Base-by-base conservation (phyloP, 345 rosid genomes). In the Rubroshorea leprosula region DNA sequence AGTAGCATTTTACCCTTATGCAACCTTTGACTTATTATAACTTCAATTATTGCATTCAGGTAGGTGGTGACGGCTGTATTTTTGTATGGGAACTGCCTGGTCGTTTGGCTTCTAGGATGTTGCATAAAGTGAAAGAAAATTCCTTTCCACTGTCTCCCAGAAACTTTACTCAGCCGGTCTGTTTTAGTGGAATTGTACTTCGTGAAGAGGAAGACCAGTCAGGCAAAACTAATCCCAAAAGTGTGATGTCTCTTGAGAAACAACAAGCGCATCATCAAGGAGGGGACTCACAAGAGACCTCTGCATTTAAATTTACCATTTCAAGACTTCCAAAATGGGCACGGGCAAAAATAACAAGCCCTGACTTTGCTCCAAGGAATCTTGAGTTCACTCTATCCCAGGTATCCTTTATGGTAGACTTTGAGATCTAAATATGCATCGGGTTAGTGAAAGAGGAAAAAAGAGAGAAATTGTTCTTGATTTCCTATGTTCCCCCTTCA, bases 251-350 rank as follows among this genome's bases (percentile, higher is more conserved):
- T 16, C 61, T 51, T 21, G 62, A 51, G 62, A 73, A 66, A 52
- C 27, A 47, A 47, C 55, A 61, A 19, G 35, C 44, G 60, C 48
- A 41, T 48, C 61, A 67, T 69, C 65, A 52, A 72, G 62, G 61
- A 69, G 60, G 20, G 50, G 66, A 45, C 64, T 70, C 82, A 22
- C 79, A 67, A 23, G 67, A 79, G 80, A 70, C 79, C 64, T 62
- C 89, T 63, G 69, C 77, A 57, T 86, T 86, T 70, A 84, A 74
- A 73, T 84, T 86, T 66, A 84, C 86, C 55, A 72, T 84, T 72
- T 89, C 95, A 57, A 72, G 89, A 60, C 85, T 89, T 71, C 97
- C 97, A 64, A 84, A 73, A 54, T 84, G 97, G 97, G 97, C 97
- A 23, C 95, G 82, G 73, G 62, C 72, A 20, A 84, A 79, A 78